Evolutionary conservation across 192 early-diverging fungal species (phyloP).

Genomic region (Dimargaris xerosporica): DNA sequence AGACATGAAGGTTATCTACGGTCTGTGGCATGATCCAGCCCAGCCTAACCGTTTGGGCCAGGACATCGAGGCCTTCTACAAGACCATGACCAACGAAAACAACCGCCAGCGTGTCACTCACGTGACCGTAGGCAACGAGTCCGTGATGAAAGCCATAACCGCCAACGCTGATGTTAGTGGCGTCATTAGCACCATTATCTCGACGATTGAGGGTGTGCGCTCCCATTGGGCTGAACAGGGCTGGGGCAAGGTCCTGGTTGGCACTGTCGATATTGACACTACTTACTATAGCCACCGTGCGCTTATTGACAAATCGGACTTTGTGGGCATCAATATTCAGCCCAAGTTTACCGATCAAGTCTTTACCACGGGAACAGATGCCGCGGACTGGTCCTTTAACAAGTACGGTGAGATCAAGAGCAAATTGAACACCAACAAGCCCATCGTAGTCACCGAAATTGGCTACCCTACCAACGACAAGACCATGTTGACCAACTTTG

Average conservation of each 20-base stretch:
- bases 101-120: background rate
- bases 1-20: background rate
- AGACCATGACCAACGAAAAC: background rate
- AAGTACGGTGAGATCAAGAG: too few species aligned
- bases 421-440: background rate
- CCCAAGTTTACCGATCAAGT: background rate
- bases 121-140: constrained; percentile 6
- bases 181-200: background rate
- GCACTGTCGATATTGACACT: constrained; percentile 2
- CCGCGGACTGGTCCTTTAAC: background rate
- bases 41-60: background rate
- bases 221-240: too few species aligned
- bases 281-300: background rate
- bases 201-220: background rate
- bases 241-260: background rate
- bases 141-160: too few species aligned
- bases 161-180: too few species aligned
- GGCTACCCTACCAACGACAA: constrained; percentile 2
- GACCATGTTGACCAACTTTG: background rate
- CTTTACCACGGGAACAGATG: background rate
- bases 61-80: background rate
- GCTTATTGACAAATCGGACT: background rate
- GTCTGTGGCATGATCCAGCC: background rate
- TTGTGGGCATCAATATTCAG: constrained; percentile 7
- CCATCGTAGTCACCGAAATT: constrained; percentile 7